Base-by-base conservation (phyloP, 768 basidiomycete species). In the Lentinula detonsa region DNA sequence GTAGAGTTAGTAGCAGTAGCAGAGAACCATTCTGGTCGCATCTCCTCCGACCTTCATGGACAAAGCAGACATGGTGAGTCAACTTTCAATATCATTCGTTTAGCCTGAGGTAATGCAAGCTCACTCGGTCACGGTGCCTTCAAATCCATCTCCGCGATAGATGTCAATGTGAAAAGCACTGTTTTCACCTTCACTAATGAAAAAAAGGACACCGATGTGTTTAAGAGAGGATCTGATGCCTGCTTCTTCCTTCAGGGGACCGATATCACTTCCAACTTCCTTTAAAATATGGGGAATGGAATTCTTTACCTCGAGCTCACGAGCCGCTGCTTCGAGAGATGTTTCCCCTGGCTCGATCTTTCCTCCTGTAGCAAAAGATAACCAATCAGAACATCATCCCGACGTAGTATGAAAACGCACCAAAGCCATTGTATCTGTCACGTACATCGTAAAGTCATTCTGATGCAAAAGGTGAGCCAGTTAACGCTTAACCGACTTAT, bases 361-460 rank as follows among this genome's bases (percentile, higher is more conserved):
- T 9, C 93, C 93, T 16, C 82, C 81, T 81, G 56, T 15, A 50
- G 15, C 39, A 42, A 42, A 16, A 39, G 55, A 60, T 33, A 28
- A 28, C 2, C 28, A 10, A 10, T 34, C 8, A 21, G 13, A 35
- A 42, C 28, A 21, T 11, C 9, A 28, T 9, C 31, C 21, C 56
- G 28, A 11, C 9, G 37, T 4, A 1, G 35, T 37, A 18, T 23
- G 55, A 31, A 33, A 49, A 33, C 69, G 34, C 57, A 79, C 91
- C 92, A 65, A 94, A 95, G 3, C 93, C 93, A 63, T 95, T 95
- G 67, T 83, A 93, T 67, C 93, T 93, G 40, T 54, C 7, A 10
- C 3, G 10, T 6, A 15, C 34, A 66, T 51, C 18, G 16, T 33
- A 21, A 56, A 46, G 28, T 28, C 39, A 59, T 28, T 28, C 28